Evolutionary conservation across 164 flowering plant genomes (phyloP), one percentile per base, ranked within the genome.

Genomic region (Aristolochia contorta): DNA sequence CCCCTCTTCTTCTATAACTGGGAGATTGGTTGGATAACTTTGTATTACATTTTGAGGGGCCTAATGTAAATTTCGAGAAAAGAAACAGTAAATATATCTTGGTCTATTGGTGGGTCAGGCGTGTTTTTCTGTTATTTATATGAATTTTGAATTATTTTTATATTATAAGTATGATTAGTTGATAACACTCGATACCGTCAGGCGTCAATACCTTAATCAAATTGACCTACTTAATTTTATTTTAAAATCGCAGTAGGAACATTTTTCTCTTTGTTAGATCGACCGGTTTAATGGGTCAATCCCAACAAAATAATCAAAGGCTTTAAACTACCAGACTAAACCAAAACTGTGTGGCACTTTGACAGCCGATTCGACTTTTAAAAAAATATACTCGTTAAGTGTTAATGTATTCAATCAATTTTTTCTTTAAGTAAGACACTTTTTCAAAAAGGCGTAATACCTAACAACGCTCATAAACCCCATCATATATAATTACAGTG

Each of bases 51-150:
- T n/a, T 49, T 57, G 53, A 66, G 70, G 55, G 16, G 27, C 32
- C 32, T 27, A 54, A 33, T 71, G 73, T 78, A 77, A 66, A 75
- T 73, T 60, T 71, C 37, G 62, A 64, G 56, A 73, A 65, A 69
- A 10, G 62, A 65, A 65, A 68, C 57, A 66, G 74, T 69, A 60
- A 71, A 78, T 78, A 75, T 72, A 69, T 62, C 62, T 22, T 62
- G 66, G 71, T 32, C 12, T 37, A 0, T 37, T 2, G 30, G 30
- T 27, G 30, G n/a, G 18, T 25, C n/a, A n/a, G n/a, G 37, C 14
- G 41, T 55, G 33, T 25, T 55, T 25, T 30, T 4, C 24, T 12
- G 7, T 27, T 23, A 1, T 55, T 55, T 15, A 3, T 24, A 2
- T 12, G 15, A 16, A 21, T 25, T 55, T 27, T 27, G 2, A 27